Percentiles rank a stretch among this genome's conserved stretches.
Conservation (phyloP, 2,329 filamentous ascomycete genomes). For the Leptographium radiaticola region DNA sequence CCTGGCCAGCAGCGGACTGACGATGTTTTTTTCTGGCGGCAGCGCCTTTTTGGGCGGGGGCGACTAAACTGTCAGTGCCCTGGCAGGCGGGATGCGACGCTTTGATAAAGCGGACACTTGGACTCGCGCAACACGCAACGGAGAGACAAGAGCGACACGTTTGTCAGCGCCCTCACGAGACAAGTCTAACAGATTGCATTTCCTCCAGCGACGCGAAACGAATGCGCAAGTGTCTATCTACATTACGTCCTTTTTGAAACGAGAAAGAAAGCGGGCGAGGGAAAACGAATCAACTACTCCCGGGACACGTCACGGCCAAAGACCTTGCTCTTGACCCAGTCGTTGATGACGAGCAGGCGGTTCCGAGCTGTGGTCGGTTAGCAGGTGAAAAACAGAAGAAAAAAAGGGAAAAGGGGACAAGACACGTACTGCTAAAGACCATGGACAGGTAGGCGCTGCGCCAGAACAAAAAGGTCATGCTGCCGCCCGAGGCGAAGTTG, state of each 20-base stretch:
- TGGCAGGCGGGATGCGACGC: too few relatives aligned
- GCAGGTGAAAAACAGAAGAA: background rate
- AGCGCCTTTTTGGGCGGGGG: too few relatives aligned
- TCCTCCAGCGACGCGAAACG: too few relatives aligned
- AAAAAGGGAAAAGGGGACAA: slow-evolving; percentile 5
- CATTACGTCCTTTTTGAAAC: background rate
- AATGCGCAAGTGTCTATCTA: too few relatives aligned
- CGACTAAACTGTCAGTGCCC: too few relatives aligned
- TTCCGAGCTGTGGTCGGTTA: slow-evolving; percentile 57
- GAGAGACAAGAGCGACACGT: too few relatives aligned
- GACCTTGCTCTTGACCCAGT: slow-evolving; percentile 94
- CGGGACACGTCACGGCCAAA: slow-evolving; percentile 92
- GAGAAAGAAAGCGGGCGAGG: background rate
- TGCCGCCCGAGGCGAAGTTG: slow-evolving; percentile 87
- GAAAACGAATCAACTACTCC: slow-evolving; percentile 43
- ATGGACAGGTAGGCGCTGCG: slow-evolving; percentile 95
- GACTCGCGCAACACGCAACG: too few relatives aligned
- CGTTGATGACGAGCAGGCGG: slow-evolving; percentile 78
- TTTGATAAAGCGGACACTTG: too few relatives aligned
- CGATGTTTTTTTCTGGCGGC: too few relatives aligned
- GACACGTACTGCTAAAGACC: slow-evolving; percentile 93
- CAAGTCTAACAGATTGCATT: too few relatives aligned
- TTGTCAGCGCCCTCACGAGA: too few relatives aligned
- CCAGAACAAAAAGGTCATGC: slow-evolving; percentile 97
- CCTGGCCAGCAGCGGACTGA: too few relatives aligned